These are phyloP conservation scores for Microdochium bolleyi DNA, from an alignment of 2,329 filamentous ascomycete species.

Conservation along the genomic window DNA sequence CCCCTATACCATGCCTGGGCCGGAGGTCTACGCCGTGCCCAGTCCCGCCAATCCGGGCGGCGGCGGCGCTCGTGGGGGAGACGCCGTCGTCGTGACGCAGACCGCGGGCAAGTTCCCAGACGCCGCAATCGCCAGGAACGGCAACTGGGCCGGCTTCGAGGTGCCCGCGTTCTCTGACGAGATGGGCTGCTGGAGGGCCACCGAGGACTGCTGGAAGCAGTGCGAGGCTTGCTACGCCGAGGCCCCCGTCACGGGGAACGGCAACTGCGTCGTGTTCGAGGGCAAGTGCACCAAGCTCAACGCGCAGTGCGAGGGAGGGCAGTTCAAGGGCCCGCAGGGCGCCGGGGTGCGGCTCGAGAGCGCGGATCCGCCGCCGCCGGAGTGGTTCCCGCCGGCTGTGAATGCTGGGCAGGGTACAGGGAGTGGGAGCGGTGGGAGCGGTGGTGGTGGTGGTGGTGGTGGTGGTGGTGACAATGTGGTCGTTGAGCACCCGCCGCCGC, in stretches of 20 bases:
- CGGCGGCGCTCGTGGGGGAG: neutral
- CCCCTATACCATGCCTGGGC: slow-evolving; percentile 52
- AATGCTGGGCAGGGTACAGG: slow-evolving; percentile 1
- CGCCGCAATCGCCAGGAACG: slow-evolving; percentile 56
- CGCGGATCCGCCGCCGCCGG: slow-evolving; percentile 12
- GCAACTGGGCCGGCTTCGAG: slow-evolving; percentile 64
- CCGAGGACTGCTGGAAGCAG: slow-evolving; percentile 51
- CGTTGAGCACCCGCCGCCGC: neutral
- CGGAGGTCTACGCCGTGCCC: slow-evolving; percentile 39
- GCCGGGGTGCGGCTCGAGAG: slow-evolving; percentile 25
- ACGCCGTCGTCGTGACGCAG: slow-evolving; percentile 17
- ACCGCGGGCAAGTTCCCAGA: slow-evolving; percentile 43
- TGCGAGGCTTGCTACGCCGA: slow-evolving; percentile 48
- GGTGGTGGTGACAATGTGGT: neutral
- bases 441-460: neutral
- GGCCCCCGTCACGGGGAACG: slow-evolving; percentile 49
- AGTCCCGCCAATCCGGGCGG: neutral
- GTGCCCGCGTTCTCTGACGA: slow-evolving; percentile 47
- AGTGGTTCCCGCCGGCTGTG: slow-evolving; percentile 12
- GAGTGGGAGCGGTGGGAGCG: slow-evolving; percentile 1
- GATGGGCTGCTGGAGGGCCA: slow-evolving; percentile 51
- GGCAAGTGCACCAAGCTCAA: slow-evolving; percentile 47
- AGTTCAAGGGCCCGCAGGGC: slow-evolving; percentile 40
- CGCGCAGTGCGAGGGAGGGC: slow-evolving; percentile 28
- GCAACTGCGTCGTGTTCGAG: slow-evolving; percentile 55